Evolutionary conservation across 1,139 yeast genomes (phyloP), one percentile per base, ranked within the genome.

Genomic region (Sugiyamaella novakii): DNA sequence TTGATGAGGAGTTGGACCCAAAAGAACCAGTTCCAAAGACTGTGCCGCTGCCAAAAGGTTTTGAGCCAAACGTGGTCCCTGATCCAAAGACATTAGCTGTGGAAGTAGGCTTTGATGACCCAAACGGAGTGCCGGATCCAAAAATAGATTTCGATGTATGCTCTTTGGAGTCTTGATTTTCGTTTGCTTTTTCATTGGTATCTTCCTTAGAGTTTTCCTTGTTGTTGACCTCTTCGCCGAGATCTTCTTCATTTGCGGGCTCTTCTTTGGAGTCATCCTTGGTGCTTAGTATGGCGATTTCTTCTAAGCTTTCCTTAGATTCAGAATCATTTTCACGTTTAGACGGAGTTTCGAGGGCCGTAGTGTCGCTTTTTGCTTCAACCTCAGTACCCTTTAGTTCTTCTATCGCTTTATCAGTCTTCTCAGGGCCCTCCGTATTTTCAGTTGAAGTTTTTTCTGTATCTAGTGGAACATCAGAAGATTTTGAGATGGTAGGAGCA

Each of bases 71-170:
- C 43, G 53, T 33, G 47, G 56, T 47, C 17, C 57, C 50, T 18
- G 60, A 50, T 28, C 57, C 55, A 47, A 55, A 52, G 18, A 53
- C 46, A 22, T 30, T 39, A 3, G 19, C 14, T n/a, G 33, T n/a
- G 4, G 42, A 25, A 18, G 45, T 38, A 7, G 39, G 29, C 1
- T 45, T 25, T 27, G 28, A 12, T 5, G 42, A 38, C 8, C 43
- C 35, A 12, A 39, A 39, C 7, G 43, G 5, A 10, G 42, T 38
- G n/a, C 43, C 43, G 2, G 43, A 39, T 18, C 43, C 43, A 14
- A 28, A 18, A 14, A 27, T 21, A 4, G 43, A 14, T 15, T 7
- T 38, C 19, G 22, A 33, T 12, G 8, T 41, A 21, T 17, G 30
- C 17, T 27, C 35, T 24, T 8, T 24, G 7, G 36, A 2, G 3